Conservation (phyloP, 78 protist species). For the Polysphondylium violaceum region DNA sequence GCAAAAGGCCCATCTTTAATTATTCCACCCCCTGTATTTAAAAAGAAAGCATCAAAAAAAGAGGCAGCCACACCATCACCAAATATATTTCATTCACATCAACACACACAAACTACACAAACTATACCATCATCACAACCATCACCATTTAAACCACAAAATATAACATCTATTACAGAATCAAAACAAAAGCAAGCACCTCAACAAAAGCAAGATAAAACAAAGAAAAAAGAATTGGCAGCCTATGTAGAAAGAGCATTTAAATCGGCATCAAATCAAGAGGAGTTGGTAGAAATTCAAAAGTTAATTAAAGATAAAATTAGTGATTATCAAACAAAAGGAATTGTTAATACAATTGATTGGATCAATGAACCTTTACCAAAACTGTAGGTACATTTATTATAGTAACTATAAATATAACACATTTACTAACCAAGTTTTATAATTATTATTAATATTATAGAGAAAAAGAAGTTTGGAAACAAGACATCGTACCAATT, state of each 20-base stretch:
- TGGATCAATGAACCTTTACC: conserved; percentile 69
- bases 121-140: conserved; percentile 11
- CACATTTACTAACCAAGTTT: not conserved
- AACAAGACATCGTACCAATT: conserved; percentile 37
- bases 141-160: not conserved
- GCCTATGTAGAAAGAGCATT: conserved; percentile 47
- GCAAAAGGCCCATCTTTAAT: conserved; percentile 14
- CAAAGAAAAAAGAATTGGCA: not conserved
- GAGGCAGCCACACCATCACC: conserved; percentile 13
- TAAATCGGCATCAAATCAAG: conserved; percentile 11
- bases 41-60: conserved; percentile 12
- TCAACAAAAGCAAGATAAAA: not conserved
- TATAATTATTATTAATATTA: not conserved
- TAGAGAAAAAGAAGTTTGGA: conserved; percentile 8
- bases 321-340: not conserved
- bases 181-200: not conserved
- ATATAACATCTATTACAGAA: not conserved
- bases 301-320: conserved; percentile 22
- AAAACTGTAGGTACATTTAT: conserved; percentile 8
- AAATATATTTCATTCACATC: not conserved
- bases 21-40: conserved; percentile 60
- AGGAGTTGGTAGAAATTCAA: conserved; percentile 49
- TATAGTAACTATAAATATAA: not conserved
- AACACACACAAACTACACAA: conserved; percentile 12
- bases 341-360: conserved; percentile 18